Percentiles rank a stretch among this genome's conserved stretches.
Evolutionary conservation across 2,329 filamentous ascomycete genomes (phyloP).

Genomic region (Myriangium duriaei): DNA sequence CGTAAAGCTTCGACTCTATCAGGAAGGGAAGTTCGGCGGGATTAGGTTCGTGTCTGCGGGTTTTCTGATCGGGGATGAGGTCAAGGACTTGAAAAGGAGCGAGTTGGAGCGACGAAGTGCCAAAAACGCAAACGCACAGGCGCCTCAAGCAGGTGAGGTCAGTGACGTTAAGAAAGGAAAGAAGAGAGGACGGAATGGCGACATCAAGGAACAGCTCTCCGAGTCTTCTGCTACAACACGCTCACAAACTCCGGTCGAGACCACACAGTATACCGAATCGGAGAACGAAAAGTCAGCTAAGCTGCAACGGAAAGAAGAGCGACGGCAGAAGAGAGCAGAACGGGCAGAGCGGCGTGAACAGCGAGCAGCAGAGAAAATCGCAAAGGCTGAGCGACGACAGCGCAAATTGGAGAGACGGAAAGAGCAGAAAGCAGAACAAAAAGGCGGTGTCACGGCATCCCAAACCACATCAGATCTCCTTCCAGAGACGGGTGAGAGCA

Average conservation of each 20-base stretch:
- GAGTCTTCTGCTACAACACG: not conserved
- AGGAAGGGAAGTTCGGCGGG: conserved; percentile 61
- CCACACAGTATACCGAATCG: conserved; percentile 9
- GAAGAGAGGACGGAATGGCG: conserved; percentile 13
- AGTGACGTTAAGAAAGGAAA: conserved; percentile 14
- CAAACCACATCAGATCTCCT: not conserved
- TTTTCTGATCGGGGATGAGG: conserved; percentile 49
- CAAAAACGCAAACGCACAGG: too few species aligned
- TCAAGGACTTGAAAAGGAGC: conserved; percentile 37
- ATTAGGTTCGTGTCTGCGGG: conserved; percentile 87
- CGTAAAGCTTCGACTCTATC: conserved; percentile 59
- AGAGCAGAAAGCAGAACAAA: conserved; percentile 32
- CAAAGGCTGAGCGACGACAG: conserved; percentile 35
- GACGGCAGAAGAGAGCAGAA: conserved; percentile 20
- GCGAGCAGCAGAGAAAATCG: conserved; percentile 21
- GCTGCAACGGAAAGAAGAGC: conserved; percentile 19
- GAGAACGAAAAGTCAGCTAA: conserved; percentile 20
- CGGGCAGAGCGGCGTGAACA: conserved; percentile 30
- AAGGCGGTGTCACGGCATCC: too few species aligned
- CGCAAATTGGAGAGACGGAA: conserved; percentile 28
- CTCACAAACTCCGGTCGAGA: conserved; percentile 11
- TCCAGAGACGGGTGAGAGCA: conserved; percentile 15
- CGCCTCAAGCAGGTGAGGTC: conserved; percentile 19
- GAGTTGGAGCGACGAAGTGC: conserved; percentile 27
- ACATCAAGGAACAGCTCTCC: conserved; percentile 5